phyloP scores from a whole-genome alignment of 805 yeast species.

The Wickerhamomyces queroliae region DNA sequence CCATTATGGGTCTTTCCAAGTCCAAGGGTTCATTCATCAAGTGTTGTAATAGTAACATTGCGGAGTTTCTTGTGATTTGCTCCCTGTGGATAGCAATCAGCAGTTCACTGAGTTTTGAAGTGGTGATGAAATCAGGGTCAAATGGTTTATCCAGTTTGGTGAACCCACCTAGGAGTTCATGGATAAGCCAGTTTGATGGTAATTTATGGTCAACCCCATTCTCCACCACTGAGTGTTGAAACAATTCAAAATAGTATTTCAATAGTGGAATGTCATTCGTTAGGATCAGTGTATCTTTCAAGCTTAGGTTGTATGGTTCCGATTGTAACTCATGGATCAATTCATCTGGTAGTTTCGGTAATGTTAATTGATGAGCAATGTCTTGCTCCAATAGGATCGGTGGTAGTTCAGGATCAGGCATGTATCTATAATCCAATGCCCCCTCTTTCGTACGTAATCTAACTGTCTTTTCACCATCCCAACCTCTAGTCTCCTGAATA shows the following conservation, averaged over 20 bases:
- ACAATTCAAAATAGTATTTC: conserved; percentile 46
- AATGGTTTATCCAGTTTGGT: conserved; percentile 41
- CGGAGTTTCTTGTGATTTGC: conserved; percentile 59
- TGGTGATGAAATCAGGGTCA: conserved; percentile 27
- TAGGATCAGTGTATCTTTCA: conserved; percentile 73
- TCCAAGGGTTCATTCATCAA: conserved; percentile 45
- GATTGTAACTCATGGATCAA: conserved; percentile 38
- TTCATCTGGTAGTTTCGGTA: conserved; percentile 63
- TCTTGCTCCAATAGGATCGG: conserved; percentile 38
- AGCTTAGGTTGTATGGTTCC: conserved; percentile 48
- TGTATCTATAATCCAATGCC: conserved; percentile 82
- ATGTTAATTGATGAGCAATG: conserved; percentile 36
- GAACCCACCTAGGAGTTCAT: conserved; percentile 70
- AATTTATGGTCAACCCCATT: conserved; percentile 27
- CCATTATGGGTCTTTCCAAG: conserved; percentile 25
- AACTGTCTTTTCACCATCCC: conserved; percentile 75
- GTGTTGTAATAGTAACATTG: conserved; percentile 57
- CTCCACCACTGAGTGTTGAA: conserved; percentile 19
- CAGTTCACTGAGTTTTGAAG: conserved; percentile 46
- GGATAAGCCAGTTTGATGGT: conserved; percentile 76
- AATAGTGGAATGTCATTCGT: conserved; percentile 45
- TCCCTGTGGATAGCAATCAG: conserved; percentile 40
- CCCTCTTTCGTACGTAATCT: conserved; percentile 73
- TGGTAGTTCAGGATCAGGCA: conserved; percentile 92
- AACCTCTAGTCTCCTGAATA: conserved; percentile 74